Base-by-base conservation (phyloP, 257 asterid genomes). In the Leonotis leonurus region DNA sequence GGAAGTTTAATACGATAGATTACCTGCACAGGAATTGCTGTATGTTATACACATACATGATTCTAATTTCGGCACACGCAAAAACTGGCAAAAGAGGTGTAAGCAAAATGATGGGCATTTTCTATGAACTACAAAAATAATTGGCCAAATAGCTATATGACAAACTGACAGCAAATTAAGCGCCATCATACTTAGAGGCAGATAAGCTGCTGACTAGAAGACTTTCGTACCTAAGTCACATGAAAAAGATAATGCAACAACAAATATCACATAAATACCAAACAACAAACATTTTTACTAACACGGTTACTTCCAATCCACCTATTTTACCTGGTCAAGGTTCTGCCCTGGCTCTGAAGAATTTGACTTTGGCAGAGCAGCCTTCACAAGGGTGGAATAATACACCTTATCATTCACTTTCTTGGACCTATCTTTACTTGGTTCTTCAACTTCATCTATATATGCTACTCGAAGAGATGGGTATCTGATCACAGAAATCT, bases 271-370 rank as follows among this genome's bases (percentile, higher is more conserved):
- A n/a, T n/a, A n/a, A n/a, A n/a, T n/a, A n/a, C n/a, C n/a, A n/a
- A n/a, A n/a, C n/a, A n/a, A n/a, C n/a, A n/a, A n/a, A n/a, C n/a
- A n/a, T n/a, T n/a, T n/a, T n/a, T n/a, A n/a, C n/a, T n/a, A n/a
- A n/a, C n/a, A n/a, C n/a, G n/a, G n/a, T n/a, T n/a, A n/a, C n/a
- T n/a, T n/a, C n/a, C n/a, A n/a, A n/a, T n/a, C n/a, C n/a, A n/a
- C n/a, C n/a, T n/a, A n/a, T n/a, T n/a, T n/a, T 10, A 89, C 99
- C 97, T 93, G 97, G 76, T 93, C 99, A 63, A 93, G 86, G 76
- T 83, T 93, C 71, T 93, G 99, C 27, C 95, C 96, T 45, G 81
- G 93, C 66, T 86, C 99, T 24, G 88, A 79, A 55, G 97, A 80
- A 79, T 85, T 81, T 51, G 86, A 81, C 73, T 86, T 84, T 4